Base-by-base conservation (phyloP, 495 filamentous ascomycete genomes). In the Penicillium paxilli region DNA sequence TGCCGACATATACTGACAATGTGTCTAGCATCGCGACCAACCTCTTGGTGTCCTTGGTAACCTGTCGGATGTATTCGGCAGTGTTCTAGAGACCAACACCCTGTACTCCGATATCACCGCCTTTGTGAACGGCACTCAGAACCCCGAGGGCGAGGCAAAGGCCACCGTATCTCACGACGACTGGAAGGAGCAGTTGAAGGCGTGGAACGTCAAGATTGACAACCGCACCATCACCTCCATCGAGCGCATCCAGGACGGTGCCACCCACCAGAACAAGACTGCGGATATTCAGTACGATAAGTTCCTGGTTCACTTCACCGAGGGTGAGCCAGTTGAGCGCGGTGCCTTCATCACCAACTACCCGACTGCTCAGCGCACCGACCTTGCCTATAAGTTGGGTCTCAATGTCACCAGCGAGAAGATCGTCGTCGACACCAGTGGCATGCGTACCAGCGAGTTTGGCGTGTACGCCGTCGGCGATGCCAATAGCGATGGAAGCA, bases 381-480 rank as follows among this genome's bases (percentile, higher is more conserved):
- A 41, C 0, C 26, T 76, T 1, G 66, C 73, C 0, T 52, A 52
- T n/a, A 51, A 74, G 16, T 59, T 80, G 58, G 73, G 75, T 23
- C 68, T 83, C 10, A 42, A 59, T 12, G 64, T 83, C 35, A 63
- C 66, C 5, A 71, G 70, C 5, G 68, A 71, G 2, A 76, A 81
- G 42, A 73, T 84, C 25, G 65, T 69, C 14, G 79, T 77, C 0
- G 68, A 73, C 40, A 57, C 53, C 11, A 51, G 57, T 23, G 61
- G 57, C 0, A 73, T 74, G 79, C 66, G 71, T 24, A 81, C 80
- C 2, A 83, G 72, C 26, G 45, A 78, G 28, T 52, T 64, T 0
- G 78, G 80, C 8, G 76, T 85, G 12, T 85, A 76, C 56, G 81
- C 76, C 1, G 64, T 85, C 16, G 82, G 82, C 1, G 82, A 84